These are phyloP conservation scores for Moricandia arvensis DNA, from an alignment of 345 rosid species.

Conservation along the genomic window DNA sequence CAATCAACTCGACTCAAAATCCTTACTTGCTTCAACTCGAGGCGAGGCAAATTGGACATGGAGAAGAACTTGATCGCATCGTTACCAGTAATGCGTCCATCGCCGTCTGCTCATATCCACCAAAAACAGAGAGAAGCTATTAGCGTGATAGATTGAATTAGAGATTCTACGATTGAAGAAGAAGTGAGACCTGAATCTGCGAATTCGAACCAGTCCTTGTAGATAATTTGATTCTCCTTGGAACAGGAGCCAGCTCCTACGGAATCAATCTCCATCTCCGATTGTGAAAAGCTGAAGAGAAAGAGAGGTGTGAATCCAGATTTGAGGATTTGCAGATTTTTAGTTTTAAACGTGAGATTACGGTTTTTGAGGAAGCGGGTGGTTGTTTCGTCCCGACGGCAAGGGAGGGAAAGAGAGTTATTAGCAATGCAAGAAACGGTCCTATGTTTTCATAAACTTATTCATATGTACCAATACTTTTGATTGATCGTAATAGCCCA, in stretches of 20 bases:
- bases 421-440: slow-evolving; percentile 1
- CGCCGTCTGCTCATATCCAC: slow-evolving; percentile 52
- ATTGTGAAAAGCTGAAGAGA: neutral
- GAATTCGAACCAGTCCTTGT: slow-evolving; percentile 78
- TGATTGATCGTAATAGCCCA: neutral
- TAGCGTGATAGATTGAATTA: neutral
- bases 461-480: slow-evolving; percentile 3
- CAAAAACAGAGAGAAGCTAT: slow-evolving; percentile 22
- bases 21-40: slow-evolving; percentile 79
- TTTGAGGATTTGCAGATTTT: too few relatives aligned
- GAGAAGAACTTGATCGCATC: slow-evolving; percentile 84
- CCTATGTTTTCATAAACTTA: neutral
- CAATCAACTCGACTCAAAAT: neutral
- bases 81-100: slow-evolving; percentile 83
- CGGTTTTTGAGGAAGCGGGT: slow-evolving; percentile 23
- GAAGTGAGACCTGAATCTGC: slow-evolving; percentile 72
- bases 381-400: slow-evolving; percentile 36
- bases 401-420: neutral
- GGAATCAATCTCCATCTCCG: slow-evolving; percentile 70
- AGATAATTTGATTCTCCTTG: slow-evolving; percentile 71
- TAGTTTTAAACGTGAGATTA: too few relatives aligned
- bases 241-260: slow-evolving; percentile 67
- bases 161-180: neutral
- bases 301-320: slow-evolving; percentile 27
- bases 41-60: slow-evolving; percentile 75